A percentile compares a stretch with the other conserved stretches of the same genome.
Conservation (phyloP, 2,329 filamentous ascomycete species). For the Eurotiales sp. region DNA sequence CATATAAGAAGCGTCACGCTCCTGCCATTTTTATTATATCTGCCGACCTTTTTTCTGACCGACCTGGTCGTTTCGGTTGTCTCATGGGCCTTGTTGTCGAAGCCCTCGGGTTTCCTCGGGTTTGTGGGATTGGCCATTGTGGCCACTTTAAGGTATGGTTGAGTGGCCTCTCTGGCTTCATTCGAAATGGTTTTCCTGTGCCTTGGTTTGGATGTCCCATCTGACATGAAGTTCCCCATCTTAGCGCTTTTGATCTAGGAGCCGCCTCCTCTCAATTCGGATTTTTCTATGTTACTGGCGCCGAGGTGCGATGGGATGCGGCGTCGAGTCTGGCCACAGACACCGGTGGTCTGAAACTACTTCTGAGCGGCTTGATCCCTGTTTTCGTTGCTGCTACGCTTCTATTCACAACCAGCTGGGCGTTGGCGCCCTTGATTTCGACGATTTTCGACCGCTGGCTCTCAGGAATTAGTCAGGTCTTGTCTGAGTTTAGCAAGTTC, state of each 20-base stretch:
- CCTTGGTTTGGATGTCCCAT: neutral
- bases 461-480: constrained; percentile 18
- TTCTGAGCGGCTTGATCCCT: constrained; percentile 28
- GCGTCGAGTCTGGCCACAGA: constrained; percentile 27
- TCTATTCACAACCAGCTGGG: constrained; percentile 21
- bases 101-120: constrained; percentile 16
- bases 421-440: constrained; percentile 20
- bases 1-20: constrained; percentile 23
- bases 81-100: constrained; percentile 23
- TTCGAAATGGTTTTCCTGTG: no score
- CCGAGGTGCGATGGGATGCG: constrained; percentile 30
- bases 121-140: constrained; percentile 19
- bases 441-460: constrained; percentile 22
- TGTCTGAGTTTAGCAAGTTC: constrained; percentile 14
- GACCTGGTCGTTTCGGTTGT: constrained; percentile 23
- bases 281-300: constrained; percentile 30
- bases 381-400: constrained; percentile 21
- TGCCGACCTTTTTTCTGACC: constrained; percentile 29
- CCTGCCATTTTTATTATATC: constrained; percentile 23
- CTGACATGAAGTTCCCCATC: neutral
- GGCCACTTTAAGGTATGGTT: constrained; percentile 22
- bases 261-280: constrained; percentile 27
- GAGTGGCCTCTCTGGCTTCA: neutral
- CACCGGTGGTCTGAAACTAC: constrained; percentile 26
- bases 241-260: constrained; percentile 21